Conservation (phyloP, 2,329 filamentous ascomycete genomes). For the Colletotrichum orbiculare region DNA sequence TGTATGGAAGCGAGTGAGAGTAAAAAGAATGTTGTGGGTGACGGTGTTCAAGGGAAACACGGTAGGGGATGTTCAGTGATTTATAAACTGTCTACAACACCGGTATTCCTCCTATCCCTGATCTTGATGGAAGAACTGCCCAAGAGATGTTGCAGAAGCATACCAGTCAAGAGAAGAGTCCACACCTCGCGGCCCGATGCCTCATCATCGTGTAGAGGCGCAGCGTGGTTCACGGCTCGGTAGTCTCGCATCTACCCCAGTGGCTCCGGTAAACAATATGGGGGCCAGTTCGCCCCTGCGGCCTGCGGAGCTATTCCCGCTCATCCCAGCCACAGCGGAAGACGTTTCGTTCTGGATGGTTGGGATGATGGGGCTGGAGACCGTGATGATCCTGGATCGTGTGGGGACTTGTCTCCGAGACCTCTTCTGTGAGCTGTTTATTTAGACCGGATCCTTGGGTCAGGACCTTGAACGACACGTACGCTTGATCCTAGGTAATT, state of each 20-base stretch:
- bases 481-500: too few species aligned
- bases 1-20: too few species aligned
- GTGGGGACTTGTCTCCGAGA: neutral
- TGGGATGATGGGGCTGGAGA: conserved; percentile 10
- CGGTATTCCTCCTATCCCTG: too few species aligned
- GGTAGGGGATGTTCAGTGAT: neutral
- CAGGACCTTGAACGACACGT: too few species aligned
- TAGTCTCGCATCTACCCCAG: conserved; percentile 20
- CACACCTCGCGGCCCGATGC: conserved; percentile 4
- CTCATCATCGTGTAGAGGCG: conserved; percentile 31
- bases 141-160: neutral
- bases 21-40: conserved; percentile 6
- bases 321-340: neutral
- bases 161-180: neutral
- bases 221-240: conserved; percentile 2
- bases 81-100: neutral
- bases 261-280: neutral
- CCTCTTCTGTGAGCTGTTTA: too few species aligned
- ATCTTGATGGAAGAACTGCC: too few species aligned
- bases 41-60: neutral
- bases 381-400: conserved; percentile 15
- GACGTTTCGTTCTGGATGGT: neutral
- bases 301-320: neutral
- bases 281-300: neutral
- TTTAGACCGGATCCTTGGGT: too few species aligned